These are phyloP conservation scores for Peronospora tabacina DNA, from an alignment of 352 stramenopile genomes.

Conservation along the genomic window DNA sequence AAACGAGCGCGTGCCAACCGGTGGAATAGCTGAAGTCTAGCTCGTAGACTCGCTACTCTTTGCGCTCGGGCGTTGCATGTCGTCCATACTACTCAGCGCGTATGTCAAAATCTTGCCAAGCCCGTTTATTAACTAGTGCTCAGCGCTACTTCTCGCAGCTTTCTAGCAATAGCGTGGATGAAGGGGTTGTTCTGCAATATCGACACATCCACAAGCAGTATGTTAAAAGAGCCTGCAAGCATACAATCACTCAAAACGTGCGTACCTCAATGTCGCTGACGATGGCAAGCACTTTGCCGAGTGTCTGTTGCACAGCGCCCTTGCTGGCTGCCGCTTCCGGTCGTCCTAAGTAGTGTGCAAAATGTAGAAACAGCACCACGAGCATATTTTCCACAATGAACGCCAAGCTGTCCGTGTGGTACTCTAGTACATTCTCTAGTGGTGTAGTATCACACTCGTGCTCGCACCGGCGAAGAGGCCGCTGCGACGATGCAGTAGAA, in stretches of 20 bases:
- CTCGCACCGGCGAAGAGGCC: constrained; percentile 25
- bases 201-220: constrained; percentile 1
- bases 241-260: constrained; percentile 1
- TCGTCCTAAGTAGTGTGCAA: constrained; percentile 49
- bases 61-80: background rate
- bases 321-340: constrained; percentile 22
- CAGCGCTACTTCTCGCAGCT: constrained; percentile 50
- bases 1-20: background rate
- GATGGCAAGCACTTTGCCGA: constrained; percentile 62
- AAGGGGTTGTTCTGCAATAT: constrained; percentile 50
- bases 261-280: constrained; percentile 60
- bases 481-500: constrained; percentile 19
- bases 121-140: constrained; percentile 20
- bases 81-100: background rate
- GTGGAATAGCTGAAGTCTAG: background rate
- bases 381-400: constrained; percentile 79
- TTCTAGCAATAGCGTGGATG: constrained; percentile 58
- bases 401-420: constrained; percentile 61
- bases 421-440: constrained; percentile 55
- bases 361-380: constrained; percentile 61
- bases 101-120: constrained; percentile 20
- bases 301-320: constrained; percentile 38
- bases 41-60: background rate
- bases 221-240: constrained; percentile 1
- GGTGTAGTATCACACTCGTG: constrained; percentile 35